Evolutionary conservation across 352 stramenopile genomes (phyloP).

Genomic region (Elongisporangium senticosum): DNA sequence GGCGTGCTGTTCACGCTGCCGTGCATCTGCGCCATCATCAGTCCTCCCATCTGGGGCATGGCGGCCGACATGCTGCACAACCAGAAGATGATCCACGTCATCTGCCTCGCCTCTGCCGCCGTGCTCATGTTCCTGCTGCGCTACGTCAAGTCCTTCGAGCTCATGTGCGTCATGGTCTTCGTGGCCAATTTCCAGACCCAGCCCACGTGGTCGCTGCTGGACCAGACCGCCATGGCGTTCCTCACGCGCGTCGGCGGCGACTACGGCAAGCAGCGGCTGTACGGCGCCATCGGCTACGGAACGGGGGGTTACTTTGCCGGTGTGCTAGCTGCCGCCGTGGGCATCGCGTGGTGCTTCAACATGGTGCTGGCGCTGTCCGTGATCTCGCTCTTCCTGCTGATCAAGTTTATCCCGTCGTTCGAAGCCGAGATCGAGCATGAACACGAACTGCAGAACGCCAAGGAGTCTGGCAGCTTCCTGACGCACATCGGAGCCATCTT

Average conservation of each 20-base stretch:
- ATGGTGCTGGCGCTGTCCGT: slow-evolving; percentile 55
- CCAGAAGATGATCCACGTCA: slow-evolving; percentile 60
- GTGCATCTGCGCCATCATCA: slow-evolving; percentile 64
- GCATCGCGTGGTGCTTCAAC: slow-evolving; percentile 78
- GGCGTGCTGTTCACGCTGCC: slow-evolving; percentile 58
- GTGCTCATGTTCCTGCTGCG: slow-evolving; percentile 67
- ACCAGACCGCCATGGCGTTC: slow-evolving; percentile 63
- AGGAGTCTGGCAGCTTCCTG: slow-evolving; percentile 16
- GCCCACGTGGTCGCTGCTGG: slow-evolving; percentile 57
- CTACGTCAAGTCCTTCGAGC: slow-evolving; percentile 52
- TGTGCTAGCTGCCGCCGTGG: slow-evolving; percentile 46
- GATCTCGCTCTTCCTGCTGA: slow-evolving; percentile 52
- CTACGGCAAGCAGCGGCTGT: slow-evolving; percentile 76
- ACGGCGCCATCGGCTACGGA: slow-evolving; percentile 63
- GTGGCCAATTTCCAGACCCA: slow-evolving; percentile 70
- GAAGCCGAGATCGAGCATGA: slow-evolving; percentile 10
- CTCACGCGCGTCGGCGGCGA: slow-evolving; percentile 52
- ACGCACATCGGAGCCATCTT: slow-evolving; percentile 34
- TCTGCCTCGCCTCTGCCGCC: slow-evolving; percentile 49
- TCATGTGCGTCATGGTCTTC: slow-evolving; percentile 73
- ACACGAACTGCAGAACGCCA: not conserved
- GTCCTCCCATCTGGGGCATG: slow-evolving; percentile 59
- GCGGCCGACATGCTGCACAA: slow-evolving; percentile 55
- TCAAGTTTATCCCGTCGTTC: slow-evolving; percentile 43
- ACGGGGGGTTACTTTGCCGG: slow-evolving; percentile 59